These are phyloP conservation scores for Solanum gandarillasii DNA, from an alignment of 257 asterid species.

Conservation along the genomic window DNA sequence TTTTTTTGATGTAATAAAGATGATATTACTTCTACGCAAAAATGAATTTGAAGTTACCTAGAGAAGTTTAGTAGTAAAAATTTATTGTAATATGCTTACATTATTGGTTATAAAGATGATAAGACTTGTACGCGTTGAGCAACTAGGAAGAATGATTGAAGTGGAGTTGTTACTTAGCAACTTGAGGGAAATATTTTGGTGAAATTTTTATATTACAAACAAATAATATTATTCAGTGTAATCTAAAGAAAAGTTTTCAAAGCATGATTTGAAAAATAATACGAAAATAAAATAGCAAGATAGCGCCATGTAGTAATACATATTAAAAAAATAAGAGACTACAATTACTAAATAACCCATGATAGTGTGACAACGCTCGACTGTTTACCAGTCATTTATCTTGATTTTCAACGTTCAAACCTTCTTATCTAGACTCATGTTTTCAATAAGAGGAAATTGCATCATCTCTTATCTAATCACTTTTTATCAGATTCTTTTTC, in stretches of 20 bases:
- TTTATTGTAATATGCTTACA: neutral
- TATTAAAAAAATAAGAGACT: neutral
- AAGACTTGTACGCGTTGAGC: neutral
- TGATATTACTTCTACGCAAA: neutral
- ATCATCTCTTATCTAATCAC: neutral
- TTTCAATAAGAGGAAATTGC: neutral
- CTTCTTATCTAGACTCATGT: neutral
- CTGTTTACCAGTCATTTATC: too few species aligned
- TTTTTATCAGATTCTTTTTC: accelerated
- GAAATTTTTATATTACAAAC: neutral
- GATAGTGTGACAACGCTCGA: accelerated
- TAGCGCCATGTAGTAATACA: neutral
- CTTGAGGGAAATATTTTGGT: neutral
- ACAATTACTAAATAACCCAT: neutral
- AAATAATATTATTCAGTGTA: neutral
- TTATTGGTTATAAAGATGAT: neutral
- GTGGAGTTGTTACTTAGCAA: neutral
- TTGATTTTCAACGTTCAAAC: neutral
- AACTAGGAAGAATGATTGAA: neutral
- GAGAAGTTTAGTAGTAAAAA: neutral
- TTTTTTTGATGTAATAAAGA: neutral
- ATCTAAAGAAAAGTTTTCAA: neutral
- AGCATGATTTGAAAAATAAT: neutral
- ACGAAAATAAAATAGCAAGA: neutral
- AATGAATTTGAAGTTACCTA: neutral